phyloP scores from a whole-genome alignment of 306 rosid species.

The Ormosia semicastrata region DNA sequence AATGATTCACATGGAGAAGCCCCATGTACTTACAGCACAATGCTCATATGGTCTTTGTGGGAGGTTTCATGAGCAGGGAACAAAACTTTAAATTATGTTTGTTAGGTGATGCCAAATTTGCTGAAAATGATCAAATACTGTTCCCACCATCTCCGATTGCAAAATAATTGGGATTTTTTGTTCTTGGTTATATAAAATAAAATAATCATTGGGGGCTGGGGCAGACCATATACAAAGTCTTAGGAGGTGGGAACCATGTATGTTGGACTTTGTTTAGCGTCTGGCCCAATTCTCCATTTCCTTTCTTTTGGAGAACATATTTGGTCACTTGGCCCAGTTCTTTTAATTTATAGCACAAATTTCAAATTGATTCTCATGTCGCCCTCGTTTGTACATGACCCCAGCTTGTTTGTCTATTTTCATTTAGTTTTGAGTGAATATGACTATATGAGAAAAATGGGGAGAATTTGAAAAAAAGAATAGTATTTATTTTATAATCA shows the following conservation, averaged over 20 bases:
- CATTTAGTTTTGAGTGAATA: background rate
- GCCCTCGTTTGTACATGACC: background rate
- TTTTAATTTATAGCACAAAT: background rate
- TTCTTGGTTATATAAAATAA: background rate
- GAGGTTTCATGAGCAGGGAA: background rate
- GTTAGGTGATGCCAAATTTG: slow-evolving; percentile 10
- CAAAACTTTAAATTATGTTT: background rate
- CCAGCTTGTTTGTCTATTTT: background rate
- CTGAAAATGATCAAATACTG: background rate
- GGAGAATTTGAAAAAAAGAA: background rate
- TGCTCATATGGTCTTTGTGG: background rate
- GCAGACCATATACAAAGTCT: background rate
- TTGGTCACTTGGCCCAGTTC: background rate
- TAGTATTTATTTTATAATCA: background rate
- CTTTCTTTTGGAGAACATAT: background rate
- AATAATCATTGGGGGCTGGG: background rate
- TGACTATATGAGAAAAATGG: background rate
- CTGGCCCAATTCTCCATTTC: background rate
- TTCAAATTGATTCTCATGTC: background rate
- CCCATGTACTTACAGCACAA: background rate
- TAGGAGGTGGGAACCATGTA: background rate
- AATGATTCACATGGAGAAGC: slow-evolving; percentile 14
- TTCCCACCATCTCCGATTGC: background rate
- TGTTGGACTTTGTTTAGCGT: slow-evolving; percentile 6
- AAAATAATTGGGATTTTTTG: background rate